Percentiles rank a stretch among this genome's conserved stretches.
Conservation (phyloP, 306 rosid genomes). For the Hylodesmum podocarpum region DNA sequence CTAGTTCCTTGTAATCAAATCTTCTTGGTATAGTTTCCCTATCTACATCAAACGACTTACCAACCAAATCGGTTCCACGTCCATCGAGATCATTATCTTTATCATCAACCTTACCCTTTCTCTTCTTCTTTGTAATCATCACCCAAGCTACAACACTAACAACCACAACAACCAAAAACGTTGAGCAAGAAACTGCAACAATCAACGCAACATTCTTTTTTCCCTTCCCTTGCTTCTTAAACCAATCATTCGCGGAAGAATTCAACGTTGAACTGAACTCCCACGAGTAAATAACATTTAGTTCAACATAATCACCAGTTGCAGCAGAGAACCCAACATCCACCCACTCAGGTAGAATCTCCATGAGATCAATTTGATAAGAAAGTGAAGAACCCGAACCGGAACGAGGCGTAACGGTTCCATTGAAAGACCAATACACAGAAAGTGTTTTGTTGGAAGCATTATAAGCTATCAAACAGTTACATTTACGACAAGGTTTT, state of each 20-base stretch:
- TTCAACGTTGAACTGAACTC: conserved; percentile 35
- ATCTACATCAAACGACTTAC: conserved; percentile 30
- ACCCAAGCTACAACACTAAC: conserved; percentile 10
- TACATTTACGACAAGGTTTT: background rate
- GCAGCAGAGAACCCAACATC: conserved; percentile 41
- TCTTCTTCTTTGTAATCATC: conserved; percentile 14
- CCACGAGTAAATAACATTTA: conserved; percentile 34
- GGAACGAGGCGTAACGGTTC: too few species aligned
- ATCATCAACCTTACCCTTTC: too few species aligned
- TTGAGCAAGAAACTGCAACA: background rate
- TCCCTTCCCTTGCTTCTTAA: background rate
- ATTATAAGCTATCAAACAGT: conserved; percentile 1
- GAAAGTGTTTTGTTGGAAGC: background rate
- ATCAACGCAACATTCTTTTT: background rate
- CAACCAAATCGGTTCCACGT: background rate
- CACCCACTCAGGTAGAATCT: conserved; percentile 28
- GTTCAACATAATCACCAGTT: background rate
- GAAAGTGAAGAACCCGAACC: too few species aligned
- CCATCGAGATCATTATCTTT: background rate
- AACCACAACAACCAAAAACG: background rate
- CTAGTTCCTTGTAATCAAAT: too few species aligned
- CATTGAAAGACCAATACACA: conserved; percentile 25
- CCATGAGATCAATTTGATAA: conserved; percentile 26
- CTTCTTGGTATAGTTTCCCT: conserved; percentile 33
- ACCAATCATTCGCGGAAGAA: background rate